Percentiles rank a stretch among this genome's conserved stretches.
Evolutionary conservation across 129 eudicot species (phyloP).

Genomic region (Flaveria linearis): DNA sequence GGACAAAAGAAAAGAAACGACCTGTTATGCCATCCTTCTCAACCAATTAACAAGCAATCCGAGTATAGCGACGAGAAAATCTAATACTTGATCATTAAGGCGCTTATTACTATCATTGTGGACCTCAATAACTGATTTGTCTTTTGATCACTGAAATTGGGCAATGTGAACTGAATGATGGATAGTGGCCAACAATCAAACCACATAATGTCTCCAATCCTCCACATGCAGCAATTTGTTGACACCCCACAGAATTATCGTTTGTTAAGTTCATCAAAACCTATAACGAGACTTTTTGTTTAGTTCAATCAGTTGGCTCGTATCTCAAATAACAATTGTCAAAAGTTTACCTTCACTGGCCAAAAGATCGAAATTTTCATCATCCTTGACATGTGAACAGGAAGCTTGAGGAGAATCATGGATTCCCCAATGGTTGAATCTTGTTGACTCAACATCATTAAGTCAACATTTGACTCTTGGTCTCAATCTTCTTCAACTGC

Average conservation of each 20-base stretch:
- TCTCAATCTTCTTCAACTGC: conserved; percentile 40
- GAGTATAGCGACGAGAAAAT: conserved; percentile 86
- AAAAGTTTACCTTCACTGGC: conserved; percentile 71
- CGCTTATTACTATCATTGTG: conserved; percentile 42
- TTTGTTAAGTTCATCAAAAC: conserved; percentile 93
- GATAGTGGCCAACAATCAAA: conserved; percentile 81
- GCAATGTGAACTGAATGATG: conserved; percentile 55
- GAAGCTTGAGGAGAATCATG: conserved; percentile 48
- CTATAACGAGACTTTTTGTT: conserved; percentile 36
- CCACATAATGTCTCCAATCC: conserved; percentile 80
- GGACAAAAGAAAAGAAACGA: background rate
- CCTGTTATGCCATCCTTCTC: conserved; percentile 92
- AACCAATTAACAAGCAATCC: conserved; percentile 87
- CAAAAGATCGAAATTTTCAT: conserved; percentile 57
- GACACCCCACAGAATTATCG: conserved; percentile 87
- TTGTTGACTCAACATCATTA: conserved; percentile 41
- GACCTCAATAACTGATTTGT: conserved; percentile 38
- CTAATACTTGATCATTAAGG: conserved; percentile 77
- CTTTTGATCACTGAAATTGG: conserved; percentile 37
- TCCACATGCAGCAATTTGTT: conserved; percentile 87
- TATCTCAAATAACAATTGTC: background rate
- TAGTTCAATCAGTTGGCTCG: background rate
- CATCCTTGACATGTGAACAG: conserved; percentile 48
- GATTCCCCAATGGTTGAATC: conserved; percentile 50
- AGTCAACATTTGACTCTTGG: conserved; percentile 30